Evolutionary conservation across 1,284 basidiomycete species (phyloP), one percentile per base, ranked within the genome.

Genomic region (Puccinia horiana): DNA sequence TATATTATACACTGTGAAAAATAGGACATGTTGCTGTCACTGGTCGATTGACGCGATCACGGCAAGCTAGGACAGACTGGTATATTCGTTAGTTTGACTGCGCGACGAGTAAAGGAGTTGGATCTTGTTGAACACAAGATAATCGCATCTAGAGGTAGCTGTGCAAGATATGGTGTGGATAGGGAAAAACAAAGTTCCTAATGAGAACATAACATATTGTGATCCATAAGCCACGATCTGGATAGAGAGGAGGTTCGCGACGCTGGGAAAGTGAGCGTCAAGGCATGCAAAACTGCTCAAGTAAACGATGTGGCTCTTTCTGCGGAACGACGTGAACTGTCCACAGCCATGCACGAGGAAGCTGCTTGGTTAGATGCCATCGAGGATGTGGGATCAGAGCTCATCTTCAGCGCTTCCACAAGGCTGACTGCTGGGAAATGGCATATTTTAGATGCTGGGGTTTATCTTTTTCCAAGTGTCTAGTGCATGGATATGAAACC

Each of bases 61-160:
- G 29, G 56, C n/a, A 29, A 61, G 18, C 29, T 61, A 26, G 16
- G 8, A 35, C 32, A 35, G 26, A 1, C 14, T 29, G 26, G 14
- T 23, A 29, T 12, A 20, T 9, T 9, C 12, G 11, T 47, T 69
- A 16, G 42, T 47, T 65, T 69, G 65, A 69, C 65, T 69, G 65
- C 65, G 65, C 40, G 65, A 47, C 65, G 65, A 40, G 65, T 69
- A 3, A 47, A 69, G 65, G 58, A 61, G 58, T 58, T 26, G 29
- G n/a, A n/a, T n/a, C n/a, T n/a, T n/a, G n/a, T 65, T 16, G 23
- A 65, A 65, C 61, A 65, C 61, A 67, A 67, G 20, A 67, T 67
- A 44, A 67, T 67, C 37, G 63, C 23, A 44, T 67, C 40, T 67
- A 67, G 63, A 42, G 35, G 37, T 16, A 67, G 40, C 63, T 67